Conservation (phyloP, 2,329 filamentous ascomycete genomes). For the Fusarium sp. region DNA sequence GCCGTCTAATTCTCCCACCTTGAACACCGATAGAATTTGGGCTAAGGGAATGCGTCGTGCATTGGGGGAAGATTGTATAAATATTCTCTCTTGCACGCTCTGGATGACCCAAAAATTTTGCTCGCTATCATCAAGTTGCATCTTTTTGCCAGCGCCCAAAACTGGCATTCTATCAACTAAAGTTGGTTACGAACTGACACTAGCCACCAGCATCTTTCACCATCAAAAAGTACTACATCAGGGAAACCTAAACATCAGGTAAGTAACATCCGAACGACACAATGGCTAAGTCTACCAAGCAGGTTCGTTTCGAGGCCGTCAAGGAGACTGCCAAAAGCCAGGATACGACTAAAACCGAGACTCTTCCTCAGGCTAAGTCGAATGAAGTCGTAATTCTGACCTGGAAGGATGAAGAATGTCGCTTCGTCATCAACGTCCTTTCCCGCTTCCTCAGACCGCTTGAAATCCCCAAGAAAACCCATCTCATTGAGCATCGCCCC, state of each 20-base stretch:
- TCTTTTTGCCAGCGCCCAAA: too few species aligned
- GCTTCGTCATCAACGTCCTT: background rate
- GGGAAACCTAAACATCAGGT: too few species aligned
- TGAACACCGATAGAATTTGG: background rate
- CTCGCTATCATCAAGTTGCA: background rate
- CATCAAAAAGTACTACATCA: background rate
- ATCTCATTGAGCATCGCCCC: background rate
- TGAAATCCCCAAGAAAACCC: background rate
- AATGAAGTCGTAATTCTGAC: background rate
- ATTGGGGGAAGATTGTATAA: background rate
- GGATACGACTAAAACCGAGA: background rate
- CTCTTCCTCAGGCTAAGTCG: background rate
- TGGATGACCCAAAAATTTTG: background rate
- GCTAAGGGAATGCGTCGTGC: background rate
- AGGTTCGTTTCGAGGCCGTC: background rate
- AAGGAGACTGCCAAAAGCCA: background rate
- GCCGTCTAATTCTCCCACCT: background rate
- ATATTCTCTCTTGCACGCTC: background rate
- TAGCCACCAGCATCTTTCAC: background rate
- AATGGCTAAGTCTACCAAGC: background rate
- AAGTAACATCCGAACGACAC: background rate
- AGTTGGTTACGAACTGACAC: background rate
- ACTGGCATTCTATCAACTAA: background rate
- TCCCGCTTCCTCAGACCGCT: constrained; percentile 6
- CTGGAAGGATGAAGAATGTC: background rate